A percentile compares a stretch with the other conserved stretches of the same genome.
These are phyloP conservation scores for Trametes pubescens DNA, from an alignment of 1,284 basidiomycete species.

Conservation along the genomic window DNA sequence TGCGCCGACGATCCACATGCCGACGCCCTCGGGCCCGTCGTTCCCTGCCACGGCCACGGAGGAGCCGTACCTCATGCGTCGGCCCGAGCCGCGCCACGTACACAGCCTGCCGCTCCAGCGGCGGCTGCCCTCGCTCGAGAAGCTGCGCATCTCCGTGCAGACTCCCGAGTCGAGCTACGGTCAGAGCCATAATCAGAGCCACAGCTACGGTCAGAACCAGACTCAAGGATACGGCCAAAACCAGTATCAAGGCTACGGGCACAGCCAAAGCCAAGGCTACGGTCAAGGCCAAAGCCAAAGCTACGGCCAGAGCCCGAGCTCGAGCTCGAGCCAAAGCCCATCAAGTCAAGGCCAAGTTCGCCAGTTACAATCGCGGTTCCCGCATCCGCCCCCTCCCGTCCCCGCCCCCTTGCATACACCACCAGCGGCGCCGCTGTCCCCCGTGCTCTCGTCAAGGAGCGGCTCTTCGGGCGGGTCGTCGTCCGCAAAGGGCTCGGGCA, in stretches of 20 bases:
- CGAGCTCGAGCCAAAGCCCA: no score
- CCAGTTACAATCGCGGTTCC: not conserved
- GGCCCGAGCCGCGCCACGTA: slow-evolving; percentile 16
- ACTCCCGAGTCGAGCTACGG: not conserved
- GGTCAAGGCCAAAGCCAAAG: no score
- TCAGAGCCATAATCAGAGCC: not conserved
- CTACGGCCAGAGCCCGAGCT: no score
- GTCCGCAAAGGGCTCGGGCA: slow-evolving; percentile 3
- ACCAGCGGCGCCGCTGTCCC: slow-evolving; percentile 15
- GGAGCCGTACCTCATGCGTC: slow-evolving; percentile 15
- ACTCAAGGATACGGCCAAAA: not conserved
- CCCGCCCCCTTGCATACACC: not conserved
- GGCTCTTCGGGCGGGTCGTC: slow-evolving; percentile 10
- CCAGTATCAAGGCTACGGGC: not conserved
- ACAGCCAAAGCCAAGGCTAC: no score
- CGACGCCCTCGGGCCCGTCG: slow-evolving; percentile 15
- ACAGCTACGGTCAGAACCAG: not conserved
- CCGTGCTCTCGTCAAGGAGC: slow-evolving; percentile 19
- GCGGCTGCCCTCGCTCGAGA: slow-evolving; percentile 18
- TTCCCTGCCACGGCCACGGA: slow-evolving; percentile 1
- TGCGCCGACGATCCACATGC: slow-evolving; percentile 25
- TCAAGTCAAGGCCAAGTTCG: not conserved
- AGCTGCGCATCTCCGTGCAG: slow-evolving; percentile 5
- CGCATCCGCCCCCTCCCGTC: not conserved
- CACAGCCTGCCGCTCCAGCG: slow-evolving; percentile 5